Percentiles rank a stretch among this genome's conserved stretches.
Evolutionary conservation across 495 filamentous ascomycete species (phyloP).

Genomic region (Penicillium subrubescens): DNA sequence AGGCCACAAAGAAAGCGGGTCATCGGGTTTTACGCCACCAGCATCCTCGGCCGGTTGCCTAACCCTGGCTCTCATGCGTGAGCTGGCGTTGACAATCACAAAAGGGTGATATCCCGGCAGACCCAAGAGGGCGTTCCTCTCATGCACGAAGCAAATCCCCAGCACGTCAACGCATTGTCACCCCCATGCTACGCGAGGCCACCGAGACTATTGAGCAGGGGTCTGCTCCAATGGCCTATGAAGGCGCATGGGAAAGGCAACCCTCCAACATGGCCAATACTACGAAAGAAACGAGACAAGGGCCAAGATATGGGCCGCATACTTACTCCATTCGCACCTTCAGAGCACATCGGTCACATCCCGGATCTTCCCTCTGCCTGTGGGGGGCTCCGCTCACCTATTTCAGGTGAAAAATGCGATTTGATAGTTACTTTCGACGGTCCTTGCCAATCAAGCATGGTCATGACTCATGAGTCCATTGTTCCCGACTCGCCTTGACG

Average conservation of each 20-base stretch:
- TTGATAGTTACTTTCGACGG: not conserved
- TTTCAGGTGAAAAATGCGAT: not conserved
- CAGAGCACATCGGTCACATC: not conserved
- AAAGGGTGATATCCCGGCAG: not conserved
- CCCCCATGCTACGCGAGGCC: not conserved
- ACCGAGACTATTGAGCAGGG: conserved; percentile 1
- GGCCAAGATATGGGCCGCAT: not conserved
- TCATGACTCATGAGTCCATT: not conserved
- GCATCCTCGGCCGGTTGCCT: conserved; percentile 3
- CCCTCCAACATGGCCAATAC: not conserved
- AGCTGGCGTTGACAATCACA: conserved; percentile 1
- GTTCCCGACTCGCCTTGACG: not conserved
- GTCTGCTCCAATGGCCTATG: not conserved
- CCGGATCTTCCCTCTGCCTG: not conserved
- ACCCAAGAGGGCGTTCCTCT: not conserved
- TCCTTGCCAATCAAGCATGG: not conserved
- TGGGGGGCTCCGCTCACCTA: not conserved
- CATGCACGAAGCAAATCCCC: not conserved
- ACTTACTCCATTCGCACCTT: not conserved
- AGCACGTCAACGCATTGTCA: conserved; percentile 1
- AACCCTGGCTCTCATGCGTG: not conserved
- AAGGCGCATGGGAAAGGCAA: not conserved
- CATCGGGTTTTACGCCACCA: conserved; percentile 7
- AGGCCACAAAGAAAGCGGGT: conserved; percentile 4
- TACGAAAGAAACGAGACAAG: not conserved